Conservation (phyloP, 2,329 filamentous ascomycete genomes). For the Colletotrichum navitas region DNA sequence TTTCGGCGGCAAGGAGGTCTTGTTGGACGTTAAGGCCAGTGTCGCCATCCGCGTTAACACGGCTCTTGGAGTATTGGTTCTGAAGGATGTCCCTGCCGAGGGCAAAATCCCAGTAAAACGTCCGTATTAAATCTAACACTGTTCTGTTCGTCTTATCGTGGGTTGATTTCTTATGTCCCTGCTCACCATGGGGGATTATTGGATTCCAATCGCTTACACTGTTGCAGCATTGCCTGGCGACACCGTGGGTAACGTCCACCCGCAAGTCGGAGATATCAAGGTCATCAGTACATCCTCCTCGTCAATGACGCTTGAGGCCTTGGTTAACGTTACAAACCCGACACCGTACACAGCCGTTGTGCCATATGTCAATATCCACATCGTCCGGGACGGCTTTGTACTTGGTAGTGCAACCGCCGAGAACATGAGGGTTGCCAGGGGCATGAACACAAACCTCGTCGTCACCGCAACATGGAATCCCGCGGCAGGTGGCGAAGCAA, state of each 20-base stretch:
- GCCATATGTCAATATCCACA: constrained; percentile 83
- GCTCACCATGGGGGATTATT: constrained; percentile 10
- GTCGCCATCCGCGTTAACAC: constrained; percentile 89
- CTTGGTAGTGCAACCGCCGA: constrained; percentile 80
- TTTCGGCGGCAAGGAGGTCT: constrained; percentile 78
- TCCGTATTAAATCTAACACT: constrained; percentile 76
- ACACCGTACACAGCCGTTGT: constrained; percentile 86
- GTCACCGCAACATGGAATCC: constrained; percentile 84
- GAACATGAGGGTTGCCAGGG: constrained; percentile 73
- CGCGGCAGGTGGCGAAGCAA: constrained; percentile 71
- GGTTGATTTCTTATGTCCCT: constrained; percentile 38
- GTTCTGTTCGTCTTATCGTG: constrained; percentile 54
- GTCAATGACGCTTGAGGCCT: constrained; percentile 77
- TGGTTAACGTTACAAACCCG: constrained; percentile 89
- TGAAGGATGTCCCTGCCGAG: constrained; percentile 87
- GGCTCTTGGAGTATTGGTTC: constrained; percentile 81
- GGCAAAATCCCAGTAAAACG: constrained; percentile 92
- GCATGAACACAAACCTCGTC: constrained; percentile 77
- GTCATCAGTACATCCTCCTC: constrained; percentile 79
- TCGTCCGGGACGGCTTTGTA: constrained; percentile 78
- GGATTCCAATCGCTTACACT: constrained; percentile 50
- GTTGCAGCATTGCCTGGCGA: constrained; percentile 69
- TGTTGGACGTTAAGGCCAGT: constrained; percentile 79
- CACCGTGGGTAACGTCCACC: constrained; percentile 62
- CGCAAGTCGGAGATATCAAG: constrained; percentile 77